These are phyloP conservation scores for Carex sylvatica DNA, from an alignment of 202 grass and related monocot genomes.

Conservation along the genomic window DNA sequence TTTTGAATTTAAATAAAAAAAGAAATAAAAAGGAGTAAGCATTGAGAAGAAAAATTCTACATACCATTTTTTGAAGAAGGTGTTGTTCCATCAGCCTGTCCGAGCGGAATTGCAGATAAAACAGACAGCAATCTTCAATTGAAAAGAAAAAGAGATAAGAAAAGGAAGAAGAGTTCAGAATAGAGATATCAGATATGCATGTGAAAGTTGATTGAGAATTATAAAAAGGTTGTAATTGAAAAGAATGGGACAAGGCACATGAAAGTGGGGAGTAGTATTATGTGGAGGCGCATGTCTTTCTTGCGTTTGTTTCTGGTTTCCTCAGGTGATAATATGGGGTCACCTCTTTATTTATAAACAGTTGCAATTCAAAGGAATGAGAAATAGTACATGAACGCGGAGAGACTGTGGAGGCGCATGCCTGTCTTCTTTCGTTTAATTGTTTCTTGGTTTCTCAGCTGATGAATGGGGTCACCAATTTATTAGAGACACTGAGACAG, in stretches of 20 bases:
- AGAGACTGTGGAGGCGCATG: neutral
- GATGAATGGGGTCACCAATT: neutral
- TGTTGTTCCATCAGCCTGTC: neutral
- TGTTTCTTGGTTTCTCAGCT: neutral
- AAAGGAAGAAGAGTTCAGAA: neutral
- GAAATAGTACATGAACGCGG: neutral
- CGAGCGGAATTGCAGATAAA: neutral
- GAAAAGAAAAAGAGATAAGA: neutral
- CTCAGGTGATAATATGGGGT: neutral
- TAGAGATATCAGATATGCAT: neutral
- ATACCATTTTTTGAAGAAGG: neutral
- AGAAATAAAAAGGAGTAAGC: neutral
- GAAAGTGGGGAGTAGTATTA: neutral
- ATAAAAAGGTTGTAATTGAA: neutral
- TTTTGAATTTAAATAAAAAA: neutral
- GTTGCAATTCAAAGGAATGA: neutral
- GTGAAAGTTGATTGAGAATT: neutral
- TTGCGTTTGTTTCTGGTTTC: neutral
- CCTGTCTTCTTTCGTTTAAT: neutral
- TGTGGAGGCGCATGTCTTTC: neutral
- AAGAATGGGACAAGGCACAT: neutral
- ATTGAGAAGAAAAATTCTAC: neutral
- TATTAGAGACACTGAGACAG: no score
- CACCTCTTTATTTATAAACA: neutral
- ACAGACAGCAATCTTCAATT: conserved; percentile 6